phyloP scores from a whole-genome alignment of 306 rosid species.

The Parietaria judaica region DNA sequence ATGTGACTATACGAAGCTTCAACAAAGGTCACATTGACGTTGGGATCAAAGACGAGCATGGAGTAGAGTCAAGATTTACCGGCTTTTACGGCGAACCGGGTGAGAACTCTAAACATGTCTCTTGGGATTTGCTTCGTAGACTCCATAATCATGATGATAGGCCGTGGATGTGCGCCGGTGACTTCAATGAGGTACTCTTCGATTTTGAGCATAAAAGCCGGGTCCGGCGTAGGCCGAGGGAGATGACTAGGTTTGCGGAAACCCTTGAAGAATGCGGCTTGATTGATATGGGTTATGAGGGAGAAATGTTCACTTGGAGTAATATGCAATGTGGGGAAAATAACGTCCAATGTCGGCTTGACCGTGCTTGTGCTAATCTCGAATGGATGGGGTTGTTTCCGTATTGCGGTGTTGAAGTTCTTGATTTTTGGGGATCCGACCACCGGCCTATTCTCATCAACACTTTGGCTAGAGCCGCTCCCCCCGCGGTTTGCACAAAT shows the following conservation, averaged over 20 bases:
- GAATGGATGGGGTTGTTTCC: not conserved
- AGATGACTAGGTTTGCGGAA: too few species aligned
- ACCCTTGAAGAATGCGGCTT: too few species aligned
- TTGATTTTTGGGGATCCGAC: not conserved
- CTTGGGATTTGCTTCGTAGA: not conserved
- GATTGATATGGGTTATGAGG: too few species aligned
- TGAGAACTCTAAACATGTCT: not conserved
- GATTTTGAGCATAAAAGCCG: too few species aligned
- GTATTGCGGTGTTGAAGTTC: not conserved
- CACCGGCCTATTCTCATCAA: not conserved
- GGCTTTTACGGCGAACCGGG: not conserved
- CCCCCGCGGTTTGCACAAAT: too few species aligned
- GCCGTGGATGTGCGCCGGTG: too few species aligned
- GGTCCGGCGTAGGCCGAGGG: too few species aligned
- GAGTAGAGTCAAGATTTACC: not conserved
- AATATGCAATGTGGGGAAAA: not conserved
- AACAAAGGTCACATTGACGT: not conserved
- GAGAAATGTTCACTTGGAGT: too few species aligned
- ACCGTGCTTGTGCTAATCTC: not conserved
- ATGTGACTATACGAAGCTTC: not conserved
- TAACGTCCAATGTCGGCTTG: not conserved
- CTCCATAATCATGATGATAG: too few species aligned
- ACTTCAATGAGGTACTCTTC: too few species aligned
- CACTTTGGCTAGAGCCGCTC: not conserved
- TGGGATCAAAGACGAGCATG: too few species aligned